Base-by-base conservation (phyloP, 768 basidiomycete genomes). In the Termitomyces titanicus region DNA sequence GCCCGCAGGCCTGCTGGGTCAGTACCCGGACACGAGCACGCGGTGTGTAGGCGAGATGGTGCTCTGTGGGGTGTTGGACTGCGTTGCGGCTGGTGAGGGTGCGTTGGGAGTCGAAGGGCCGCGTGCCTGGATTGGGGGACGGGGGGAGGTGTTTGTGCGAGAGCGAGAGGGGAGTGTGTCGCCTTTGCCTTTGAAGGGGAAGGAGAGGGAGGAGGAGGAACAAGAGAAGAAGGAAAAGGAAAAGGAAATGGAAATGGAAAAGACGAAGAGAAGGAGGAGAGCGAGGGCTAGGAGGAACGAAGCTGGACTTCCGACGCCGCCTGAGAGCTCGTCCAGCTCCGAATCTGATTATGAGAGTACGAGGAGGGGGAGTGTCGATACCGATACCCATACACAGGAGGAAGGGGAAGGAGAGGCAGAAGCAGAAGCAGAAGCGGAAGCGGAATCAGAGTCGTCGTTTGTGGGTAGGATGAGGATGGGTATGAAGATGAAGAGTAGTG, bases 31-130 rank as follows among this genome's bases (percentile, higher is more conserved):
- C 13, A 38, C 24, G 38, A 44, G 42, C 40, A 13, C 24, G 42
- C 25, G 38, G 18, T 42, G 61, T 33, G 35, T 68, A 1, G 71
- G 65, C n/a, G 73, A 70, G 54, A 56, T 65, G 43, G 43, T 73
- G 9, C 47, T 73, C 1, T 52, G 66, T 2, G 71, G 72, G 0
- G 54, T 57, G 47, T 47, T 72, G 40, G 71, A 72, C 44, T 43
- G 25, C 11, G 59, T 58, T n/a, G 58, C 54, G 3, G 42, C 54
- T 6, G 61, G 55, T 8, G 53, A 27, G 25, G 49, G 42, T n/a
- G n/a, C n/a, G n/a, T n/a, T n/a, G 5, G 34, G 11, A 49, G 55
- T 27, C 17, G 56, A 54, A 13, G 58, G 62, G 57, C 62, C 62
- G 24, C 39, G 62, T 18, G 62, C 59, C 31, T 63, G 62, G 62